These are phyloP conservation scores for Penicillium coprophilum DNA, from an alignment of 495 filamentous ascomycete genomes.

Conservation along the genomic window DNA sequence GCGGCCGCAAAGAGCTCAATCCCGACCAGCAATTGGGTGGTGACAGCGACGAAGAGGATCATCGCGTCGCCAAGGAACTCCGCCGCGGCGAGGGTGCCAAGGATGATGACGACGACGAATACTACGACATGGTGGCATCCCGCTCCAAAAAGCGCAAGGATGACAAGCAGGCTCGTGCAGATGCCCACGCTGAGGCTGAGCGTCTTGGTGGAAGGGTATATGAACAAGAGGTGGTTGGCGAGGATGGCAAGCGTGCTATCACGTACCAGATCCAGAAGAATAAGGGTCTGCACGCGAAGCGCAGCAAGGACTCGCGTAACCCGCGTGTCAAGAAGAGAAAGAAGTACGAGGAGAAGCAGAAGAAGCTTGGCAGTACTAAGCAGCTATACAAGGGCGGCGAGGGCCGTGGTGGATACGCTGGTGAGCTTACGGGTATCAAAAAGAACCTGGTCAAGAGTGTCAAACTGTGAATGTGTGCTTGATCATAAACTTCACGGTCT, in stretches of 20 bases:
- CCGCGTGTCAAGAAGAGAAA: conserved; percentile 96
- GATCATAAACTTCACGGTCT: conserved; percentile 16
- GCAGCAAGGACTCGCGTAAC: conserved; percentile 91
- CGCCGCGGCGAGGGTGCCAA: conserved; percentile 39
- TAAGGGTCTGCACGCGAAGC: conserved; percentile 83
- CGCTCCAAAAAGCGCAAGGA: conserved; percentile 69
- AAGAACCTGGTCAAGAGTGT: conserved; percentile 86
- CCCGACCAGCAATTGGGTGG: conserved; percentile 62
- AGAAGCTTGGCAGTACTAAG: conserved; percentile 84
- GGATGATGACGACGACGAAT: conserved; percentile 63
- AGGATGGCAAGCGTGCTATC: conserved; percentile 85
- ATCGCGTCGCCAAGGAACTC: conserved; percentile 41
- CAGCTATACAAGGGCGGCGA: conserved; percentile 86
- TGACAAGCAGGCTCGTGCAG: conserved; percentile 63
- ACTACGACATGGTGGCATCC: conserved; percentile 83
- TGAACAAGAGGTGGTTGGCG: conserved; percentile 56
- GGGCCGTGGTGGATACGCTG: conserved; percentile 80
- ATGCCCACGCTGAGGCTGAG: conserved; percentile 51
- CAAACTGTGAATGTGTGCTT: conserved; percentile 61
- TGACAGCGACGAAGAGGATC: conserved; percentile 61
- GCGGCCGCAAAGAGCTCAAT: conserved; percentile 66
- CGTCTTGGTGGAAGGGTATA: conserved; percentile 58
- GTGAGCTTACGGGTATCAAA: conserved; percentile 96
- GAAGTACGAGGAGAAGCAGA: conserved; percentile 90
- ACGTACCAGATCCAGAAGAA: conserved; percentile 94